A percentile compares a stretch with the other conserved stretches of the same genome.
Evolutionary conservation across 176 grass and related monocot species (phyloP).

Genomic region (Oryza meyeriana): DNA sequence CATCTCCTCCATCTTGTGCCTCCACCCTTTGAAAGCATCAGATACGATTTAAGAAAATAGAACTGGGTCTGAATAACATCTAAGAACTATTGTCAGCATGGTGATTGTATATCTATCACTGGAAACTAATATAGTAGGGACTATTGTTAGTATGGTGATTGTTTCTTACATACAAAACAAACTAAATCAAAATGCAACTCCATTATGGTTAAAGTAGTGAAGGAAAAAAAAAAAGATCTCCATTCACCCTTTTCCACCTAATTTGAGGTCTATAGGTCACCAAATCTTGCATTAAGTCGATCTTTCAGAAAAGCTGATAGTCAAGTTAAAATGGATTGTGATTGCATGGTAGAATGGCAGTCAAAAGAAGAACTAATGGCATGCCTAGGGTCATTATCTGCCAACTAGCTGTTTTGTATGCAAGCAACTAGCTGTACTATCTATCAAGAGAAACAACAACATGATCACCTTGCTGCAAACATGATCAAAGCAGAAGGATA

Average conservation of each 20-base stretch:
- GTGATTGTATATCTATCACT: background rate
- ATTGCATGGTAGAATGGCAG: background rate
- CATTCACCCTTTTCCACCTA: background rate
- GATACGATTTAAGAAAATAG: conserved; percentile 13
- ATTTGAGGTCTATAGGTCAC: background rate
- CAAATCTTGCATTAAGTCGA: background rate
- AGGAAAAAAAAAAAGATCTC: background rate
- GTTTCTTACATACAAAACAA: background rate
- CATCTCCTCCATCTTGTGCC: conserved; percentile 87
- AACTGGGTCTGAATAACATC: background rate
- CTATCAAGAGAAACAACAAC: background rate
- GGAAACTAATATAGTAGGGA: background rate
- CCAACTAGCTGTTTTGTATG: background rate
- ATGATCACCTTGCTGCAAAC: background rate
- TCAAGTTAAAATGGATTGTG: too few relatives aligned
- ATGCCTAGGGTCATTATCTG: background rate
- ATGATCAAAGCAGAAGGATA: background rate
- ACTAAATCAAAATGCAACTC: background rate
- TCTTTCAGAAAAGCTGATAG: background rate
- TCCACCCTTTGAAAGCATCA: conserved; percentile 62
- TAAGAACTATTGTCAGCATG: background rate
- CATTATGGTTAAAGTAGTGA: background rate
- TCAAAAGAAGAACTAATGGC: background rate
- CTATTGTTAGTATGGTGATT: background rate
- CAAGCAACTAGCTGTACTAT: conserved; percentile 1